Percentiles rank a stretch among this genome's conserved stretches.
These are phyloP conservation scores for Geosmithia morbida DNA, from an alignment of 2,329 filamentous ascomycete species.

Conservation along the genomic window DNA sequence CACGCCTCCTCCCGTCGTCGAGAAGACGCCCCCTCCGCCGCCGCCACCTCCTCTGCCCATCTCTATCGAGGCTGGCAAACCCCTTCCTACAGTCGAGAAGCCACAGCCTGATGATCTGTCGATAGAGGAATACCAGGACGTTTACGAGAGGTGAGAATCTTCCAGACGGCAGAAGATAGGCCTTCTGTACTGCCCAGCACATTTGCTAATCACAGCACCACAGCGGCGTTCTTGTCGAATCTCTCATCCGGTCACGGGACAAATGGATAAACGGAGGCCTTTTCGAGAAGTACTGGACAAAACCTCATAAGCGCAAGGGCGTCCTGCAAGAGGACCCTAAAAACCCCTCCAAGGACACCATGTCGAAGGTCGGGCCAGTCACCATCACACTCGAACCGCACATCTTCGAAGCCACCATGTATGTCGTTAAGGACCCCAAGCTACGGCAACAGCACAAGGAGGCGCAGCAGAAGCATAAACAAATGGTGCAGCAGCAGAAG, in stretches of 20 bases:
- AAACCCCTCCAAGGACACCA: constrained; percentile 56
- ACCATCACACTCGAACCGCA: constrained; percentile 70
- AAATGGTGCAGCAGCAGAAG: neutral
- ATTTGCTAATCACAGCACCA: constrained; percentile 8
- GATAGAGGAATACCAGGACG: constrained; percentile 53
- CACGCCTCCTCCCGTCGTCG: constrained; percentile 19
- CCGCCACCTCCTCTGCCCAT: constrained; percentile 45
- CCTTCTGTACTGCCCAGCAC: neutral
- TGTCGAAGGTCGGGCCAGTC: constrained; percentile 59
- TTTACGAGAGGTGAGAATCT: constrained; percentile 50
- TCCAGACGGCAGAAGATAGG: no score
- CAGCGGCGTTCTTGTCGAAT: constrained; percentile 63
- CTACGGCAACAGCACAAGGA: constrained; percentile 14
- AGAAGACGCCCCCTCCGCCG: constrained; percentile 19
- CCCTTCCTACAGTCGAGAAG: constrained; percentile 55
- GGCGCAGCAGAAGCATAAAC: constrained; percentile 3
- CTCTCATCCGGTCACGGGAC: constrained; percentile 56
- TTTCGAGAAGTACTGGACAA: constrained; percentile 67
- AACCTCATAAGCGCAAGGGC: constrained; percentile 54
- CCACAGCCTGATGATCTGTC: constrained; percentile 51
- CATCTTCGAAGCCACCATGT: constrained; percentile 63
- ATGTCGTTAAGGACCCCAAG: constrained; percentile 52
- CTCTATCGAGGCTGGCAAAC: constrained; percentile 36
- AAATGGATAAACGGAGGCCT: constrained; percentile 60
- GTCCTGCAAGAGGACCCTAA: constrained; percentile 47